These are phyloP conservation scores for Melampsora occidentalis DNA, from an alignment of 1,284 basidiomycete species.

Conservation along the genomic window DNA sequence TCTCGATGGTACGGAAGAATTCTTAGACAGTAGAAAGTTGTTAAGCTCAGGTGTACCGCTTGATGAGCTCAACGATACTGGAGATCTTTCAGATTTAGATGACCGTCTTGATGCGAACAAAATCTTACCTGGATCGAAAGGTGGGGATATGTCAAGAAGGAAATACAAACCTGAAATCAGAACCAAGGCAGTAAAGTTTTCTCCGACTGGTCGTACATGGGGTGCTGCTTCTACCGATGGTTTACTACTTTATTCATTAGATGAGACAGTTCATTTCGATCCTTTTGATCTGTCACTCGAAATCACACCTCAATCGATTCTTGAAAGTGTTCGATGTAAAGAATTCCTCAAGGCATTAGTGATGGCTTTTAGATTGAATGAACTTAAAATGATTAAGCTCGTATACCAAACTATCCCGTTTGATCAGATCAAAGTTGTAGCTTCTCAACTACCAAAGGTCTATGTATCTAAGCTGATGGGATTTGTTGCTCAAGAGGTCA, in stretches of 20 bases:
- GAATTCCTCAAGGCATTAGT: constrained; percentile 84
- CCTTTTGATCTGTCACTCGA: constrained; percentile 95
- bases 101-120: constrained; percentile 69
- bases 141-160: constrained; percentile 83
- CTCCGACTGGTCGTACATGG: constrained; percentile 90
- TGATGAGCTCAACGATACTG: constrained; percentile 67
- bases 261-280: constrained; percentile 84
- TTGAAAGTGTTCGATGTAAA: constrained; percentile 63
- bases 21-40: constrained; percentile 80
- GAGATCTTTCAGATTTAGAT: constrained; percentile 84
- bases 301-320: constrained; percentile 81
- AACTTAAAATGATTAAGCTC: constrained; percentile 70
- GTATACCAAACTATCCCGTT: constrained; percentile 79
- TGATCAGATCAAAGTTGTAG: constrained; percentile 71
- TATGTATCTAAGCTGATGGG: constrained; percentile 72
- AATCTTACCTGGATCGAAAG: constrained; percentile 77
- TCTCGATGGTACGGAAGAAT: constrained; percentile 92
- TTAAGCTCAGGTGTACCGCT: constrained; percentile 54
- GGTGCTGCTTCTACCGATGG: constrained; percentile 95
- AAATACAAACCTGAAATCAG: constrained; percentile 80
- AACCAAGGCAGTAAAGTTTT: constrained; percentile 89
- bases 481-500: constrained; percentile 77
- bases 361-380: constrained; percentile 85
- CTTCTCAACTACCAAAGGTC: constrained; percentile 72
- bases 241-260: constrained; percentile 85